A percentile compares a stretch with the other conserved stretches of the same genome.
Conservation (phyloP, 345 rosid species). For the Eucalyptus curtisii region DNA sequence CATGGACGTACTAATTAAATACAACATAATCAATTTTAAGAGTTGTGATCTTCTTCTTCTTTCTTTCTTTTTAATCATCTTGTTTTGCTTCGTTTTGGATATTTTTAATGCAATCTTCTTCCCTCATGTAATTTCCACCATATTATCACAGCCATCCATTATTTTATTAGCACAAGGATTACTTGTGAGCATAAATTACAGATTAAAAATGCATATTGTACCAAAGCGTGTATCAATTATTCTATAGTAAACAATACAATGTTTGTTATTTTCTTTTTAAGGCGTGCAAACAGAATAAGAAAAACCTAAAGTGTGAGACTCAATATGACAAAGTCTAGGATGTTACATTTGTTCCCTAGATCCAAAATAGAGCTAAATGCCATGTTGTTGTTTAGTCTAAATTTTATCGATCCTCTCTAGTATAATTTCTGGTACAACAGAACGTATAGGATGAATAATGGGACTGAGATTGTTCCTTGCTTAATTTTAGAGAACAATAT, state of each 20-base stretch:
- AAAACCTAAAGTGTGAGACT: not conserved
- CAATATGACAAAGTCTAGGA: not conserved
- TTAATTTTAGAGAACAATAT: too few species aligned
- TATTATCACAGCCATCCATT: not conserved
- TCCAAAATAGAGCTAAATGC: not conserved
- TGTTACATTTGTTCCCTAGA: not conserved
- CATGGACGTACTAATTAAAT: too few species aligned
- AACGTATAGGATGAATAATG: not conserved
- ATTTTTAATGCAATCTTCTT: too few species aligned
- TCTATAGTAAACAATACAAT: not conserved
- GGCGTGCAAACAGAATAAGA: too few species aligned
- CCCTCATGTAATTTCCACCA: not conserved
- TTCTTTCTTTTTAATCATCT: too few species aligned
- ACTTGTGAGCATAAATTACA: too few species aligned
- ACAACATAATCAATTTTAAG: too few species aligned
- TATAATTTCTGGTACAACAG: not conserved
- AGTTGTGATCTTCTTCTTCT: too few species aligned
- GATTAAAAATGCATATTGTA: not conserved
- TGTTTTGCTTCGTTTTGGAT: not conserved
- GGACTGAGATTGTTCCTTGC: not conserved
- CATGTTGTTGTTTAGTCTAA: not conserved
- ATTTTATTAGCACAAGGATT: too few species aligned
- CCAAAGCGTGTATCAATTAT: too few species aligned
- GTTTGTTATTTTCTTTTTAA: not conserved
- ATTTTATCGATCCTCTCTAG: not conserved